Percentiles rank a stretch among this genome's conserved stretches.
These are phyloP conservation scores for Styphnolobium japonicum DNA, from an alignment of 306 rosid genomes.

Conservation along the genomic window DNA sequence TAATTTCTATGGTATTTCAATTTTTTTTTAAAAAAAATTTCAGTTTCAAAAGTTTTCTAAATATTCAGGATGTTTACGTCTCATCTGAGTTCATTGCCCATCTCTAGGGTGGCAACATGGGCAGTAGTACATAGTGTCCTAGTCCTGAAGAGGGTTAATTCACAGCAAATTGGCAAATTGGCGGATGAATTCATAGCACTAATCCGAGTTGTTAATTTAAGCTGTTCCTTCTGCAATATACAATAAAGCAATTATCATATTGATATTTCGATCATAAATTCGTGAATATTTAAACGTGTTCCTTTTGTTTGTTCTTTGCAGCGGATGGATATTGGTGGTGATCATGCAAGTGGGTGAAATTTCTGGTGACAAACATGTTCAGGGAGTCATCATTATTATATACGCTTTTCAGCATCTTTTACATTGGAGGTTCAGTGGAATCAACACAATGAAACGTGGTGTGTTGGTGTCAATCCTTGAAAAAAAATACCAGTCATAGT, in stretches of 20 bases:
- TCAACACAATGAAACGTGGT: background rate
- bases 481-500: background rate
- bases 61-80: background rate
- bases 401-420: background rate
- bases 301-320: conserved; percentile 35
- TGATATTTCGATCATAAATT: background rate
- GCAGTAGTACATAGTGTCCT: background rate
- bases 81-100: background rate
- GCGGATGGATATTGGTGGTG: conserved; percentile 43
- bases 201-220: background rate
- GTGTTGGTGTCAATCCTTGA: conserved; percentile 5
- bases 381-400: conserved; percentile 5
- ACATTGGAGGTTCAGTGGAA: conserved; percentile 4
- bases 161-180: background rate
- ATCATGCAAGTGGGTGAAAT: conserved; percentile 21
- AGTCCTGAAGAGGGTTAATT: background rate
- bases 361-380: conserved; percentile 4
- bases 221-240: conserved; percentile 1
- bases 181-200: background rate
- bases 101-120: background rate
- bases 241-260: background rate
- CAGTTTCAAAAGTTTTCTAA: background rate
- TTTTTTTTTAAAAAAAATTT: background rate
- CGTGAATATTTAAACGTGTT: conserved; percentile 6
- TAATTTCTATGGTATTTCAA: background rate